Evolutionary conservation across 495 filamentous ascomycete species (phyloP).

Genomic region (Jackrogersella multiformis): DNA sequence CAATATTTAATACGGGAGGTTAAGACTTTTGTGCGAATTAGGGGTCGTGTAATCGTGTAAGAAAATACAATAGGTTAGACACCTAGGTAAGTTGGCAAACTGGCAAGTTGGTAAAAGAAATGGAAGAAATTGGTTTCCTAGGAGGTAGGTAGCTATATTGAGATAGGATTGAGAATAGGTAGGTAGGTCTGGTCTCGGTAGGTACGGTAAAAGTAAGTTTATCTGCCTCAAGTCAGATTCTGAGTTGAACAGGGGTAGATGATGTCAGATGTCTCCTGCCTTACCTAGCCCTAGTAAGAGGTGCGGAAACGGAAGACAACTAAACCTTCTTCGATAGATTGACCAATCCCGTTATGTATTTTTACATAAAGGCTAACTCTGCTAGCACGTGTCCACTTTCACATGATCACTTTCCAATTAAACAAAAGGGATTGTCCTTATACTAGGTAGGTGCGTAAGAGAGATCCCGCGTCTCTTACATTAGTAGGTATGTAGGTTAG

Average conservation of each 20-base stretch:
- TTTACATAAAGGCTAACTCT: background rate
- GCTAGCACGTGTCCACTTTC: conserved; percentile 5
- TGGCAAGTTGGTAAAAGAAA: too few relatives aligned
- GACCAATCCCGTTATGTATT: background rate
- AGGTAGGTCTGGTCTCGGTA: background rate
- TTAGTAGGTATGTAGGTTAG: too few relatives aligned
- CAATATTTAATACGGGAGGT: background rate
- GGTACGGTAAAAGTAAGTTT: background rate
- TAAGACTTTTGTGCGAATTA: background rate
- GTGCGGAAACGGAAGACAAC: conserved; percentile 4
- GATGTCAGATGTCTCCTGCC: conserved; percentile 4
- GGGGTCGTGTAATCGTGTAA: background rate
- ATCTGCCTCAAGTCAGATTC: background rate
- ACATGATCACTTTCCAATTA: background rate
- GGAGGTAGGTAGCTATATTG: background rate
- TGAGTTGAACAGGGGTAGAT: conserved; percentile 7
- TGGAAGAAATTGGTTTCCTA: background rate
- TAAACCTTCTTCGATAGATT: background rate
- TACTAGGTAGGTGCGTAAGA: background rate
- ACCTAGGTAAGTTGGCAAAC: background rate
- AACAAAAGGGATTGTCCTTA: background rate
- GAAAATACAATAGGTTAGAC: background rate
- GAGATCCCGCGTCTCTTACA: too few relatives aligned
- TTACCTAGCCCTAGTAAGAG: background rate
- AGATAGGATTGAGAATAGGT: background rate